Evolutionary conservation across 2,329 filamentous ascomycete genomes (phyloP).

Genomic region (Cladosporium sp.): DNA sequence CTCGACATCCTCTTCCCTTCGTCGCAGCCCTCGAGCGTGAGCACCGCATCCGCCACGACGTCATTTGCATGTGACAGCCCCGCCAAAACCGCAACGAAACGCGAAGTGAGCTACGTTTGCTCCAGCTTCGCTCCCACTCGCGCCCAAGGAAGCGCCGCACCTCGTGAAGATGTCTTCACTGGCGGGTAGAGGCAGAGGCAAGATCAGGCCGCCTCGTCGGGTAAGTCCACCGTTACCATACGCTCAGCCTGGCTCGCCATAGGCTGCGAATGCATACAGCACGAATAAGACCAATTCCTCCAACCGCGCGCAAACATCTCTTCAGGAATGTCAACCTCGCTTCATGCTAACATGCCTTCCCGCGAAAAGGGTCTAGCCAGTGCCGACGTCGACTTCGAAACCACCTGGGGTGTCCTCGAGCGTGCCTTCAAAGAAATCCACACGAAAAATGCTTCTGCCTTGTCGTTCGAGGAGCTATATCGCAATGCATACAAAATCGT

Average conservation of each 20-base stretch:
- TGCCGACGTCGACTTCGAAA: conserved; percentile 74
- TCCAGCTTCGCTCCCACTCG: not conserved
- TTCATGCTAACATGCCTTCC: conserved; percentile 8
- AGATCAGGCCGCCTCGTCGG: conserved; percentile 64
- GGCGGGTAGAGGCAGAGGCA: conserved; percentile 53
- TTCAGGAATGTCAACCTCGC: not conserved
- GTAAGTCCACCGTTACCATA: conserved; percentile 46
- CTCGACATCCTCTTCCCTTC: not conserved
- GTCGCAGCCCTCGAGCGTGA: not conserved
- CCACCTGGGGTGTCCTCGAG: conserved; percentile 72
- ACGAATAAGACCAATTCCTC: not conserved
- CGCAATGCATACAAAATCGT: conserved; percentile 92
- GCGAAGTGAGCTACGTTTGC: conserved; percentile 4
- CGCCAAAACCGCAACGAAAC: not conserved
- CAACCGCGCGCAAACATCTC: not conserved
- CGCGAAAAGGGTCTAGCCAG: conserved; percentile 51
- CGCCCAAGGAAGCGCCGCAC: not conserved
- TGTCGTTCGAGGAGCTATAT: conserved; percentile 95
- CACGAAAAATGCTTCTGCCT: conserved; percentile 78
- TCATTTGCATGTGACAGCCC: conserved; percentile 13
- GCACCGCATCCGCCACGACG: not conserved
- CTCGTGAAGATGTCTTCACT: conserved; percentile 34
- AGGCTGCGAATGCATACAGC: not conserved
- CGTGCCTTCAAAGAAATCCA: conserved; percentile 83
- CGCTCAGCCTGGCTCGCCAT: not conserved